Evolutionary conservation across 1,139 yeast genomes (phyloP), one percentile per base, ranked within the genome.

Genomic region (Nematodospora anomalae): DNA sequence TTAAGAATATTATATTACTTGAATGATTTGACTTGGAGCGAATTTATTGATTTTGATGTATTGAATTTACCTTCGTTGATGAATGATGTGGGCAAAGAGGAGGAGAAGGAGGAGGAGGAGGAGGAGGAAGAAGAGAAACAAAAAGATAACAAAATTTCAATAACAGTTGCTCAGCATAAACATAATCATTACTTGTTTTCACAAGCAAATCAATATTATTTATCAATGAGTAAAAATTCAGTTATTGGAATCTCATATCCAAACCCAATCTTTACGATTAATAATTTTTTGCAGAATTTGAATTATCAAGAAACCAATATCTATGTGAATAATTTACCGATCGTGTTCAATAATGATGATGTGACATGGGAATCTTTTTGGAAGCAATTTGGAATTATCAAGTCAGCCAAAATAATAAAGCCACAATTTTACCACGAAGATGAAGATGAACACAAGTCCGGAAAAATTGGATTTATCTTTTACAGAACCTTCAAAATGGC

Each of bases 271-370:
- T 42, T 36, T 14, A 36, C 38, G 3, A 37, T 43, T 15, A 39
- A 40, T 33, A 40, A 31, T 29, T 49, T 33, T 56, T 59, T 38
- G 36, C 52, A 35, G 50, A 52, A 38, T 46, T 46, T 31, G 46
- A 68, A 69, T 45, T 68, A 63, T 47, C 85, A 79, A 53, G 83
- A 77, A 48, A 75, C 83, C 2, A 79, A 79, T 50, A 62, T 79
- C 30, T 79, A 79, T 49, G 76, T 79, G 14, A 76, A 71, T 40
- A 76, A 76, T 46, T 58, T 79, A 26, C 74, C 83, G 0, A 50
- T 63, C 4, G 44, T 62, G 5, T 68, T 74, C 36, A 66, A 63
- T 20, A 66, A 68, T 43, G 52, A 68, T 42, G 74, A 69, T 49
- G 45, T 42, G 7, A 45, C 59, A 15, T 69, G 75, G 75, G 63